phyloP scores from a whole-genome alignment of 192 early-diverging fungal genomes.

The Backusella tarrabulga region DNA sequence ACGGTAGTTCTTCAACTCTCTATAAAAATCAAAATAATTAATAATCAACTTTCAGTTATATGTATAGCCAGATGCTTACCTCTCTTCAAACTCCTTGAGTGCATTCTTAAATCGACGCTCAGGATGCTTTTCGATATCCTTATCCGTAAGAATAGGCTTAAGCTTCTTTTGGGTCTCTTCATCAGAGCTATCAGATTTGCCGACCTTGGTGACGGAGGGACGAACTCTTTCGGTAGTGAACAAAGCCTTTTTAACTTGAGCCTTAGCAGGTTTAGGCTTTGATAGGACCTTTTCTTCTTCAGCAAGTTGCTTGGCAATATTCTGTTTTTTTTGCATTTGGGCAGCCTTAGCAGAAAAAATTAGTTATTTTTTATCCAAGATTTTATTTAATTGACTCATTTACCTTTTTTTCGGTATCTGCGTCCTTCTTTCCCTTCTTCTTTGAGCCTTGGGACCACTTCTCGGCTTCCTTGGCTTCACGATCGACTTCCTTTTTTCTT shows the following conservation, averaged over 20 bases:
- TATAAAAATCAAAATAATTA: background rate
- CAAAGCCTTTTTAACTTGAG: constrained; percentile 57
- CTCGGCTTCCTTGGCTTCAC: constrained; percentile 62
- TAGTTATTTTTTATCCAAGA: background rate
- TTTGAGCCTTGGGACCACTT: constrained; percentile 76
- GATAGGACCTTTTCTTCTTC: constrained; percentile 55
- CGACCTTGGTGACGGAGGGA: background rate
- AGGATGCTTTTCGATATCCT: constrained; percentile 81
- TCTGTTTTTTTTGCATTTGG: constrained; percentile 47
- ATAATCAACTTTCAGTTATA: background rate
- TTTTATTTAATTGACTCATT: background rate
- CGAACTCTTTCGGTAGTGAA: constrained; percentile 6
- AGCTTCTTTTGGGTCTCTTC: constrained; percentile 51
- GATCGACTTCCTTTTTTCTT: constrained; percentile 42
- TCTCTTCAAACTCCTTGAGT: constrained; percentile 63
- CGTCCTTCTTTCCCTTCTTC: constrained; percentile 60
- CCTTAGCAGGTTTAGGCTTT: constrained; percentile 44
- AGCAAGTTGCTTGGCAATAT: constrained; percentile 39
- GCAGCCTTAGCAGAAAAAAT: constrained; percentile 37
- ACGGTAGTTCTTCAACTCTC: constrained; percentile 70
- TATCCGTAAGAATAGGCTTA: constrained; percentile 35
- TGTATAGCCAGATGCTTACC: background rate
- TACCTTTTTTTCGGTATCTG: constrained; percentile 55
- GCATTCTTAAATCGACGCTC: constrained; percentile 83
- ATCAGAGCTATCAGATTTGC: constrained; percentile 16